Base-by-base conservation (phyloP, 208 protist genomes). In the Herpetomonas tarakana region DNA sequence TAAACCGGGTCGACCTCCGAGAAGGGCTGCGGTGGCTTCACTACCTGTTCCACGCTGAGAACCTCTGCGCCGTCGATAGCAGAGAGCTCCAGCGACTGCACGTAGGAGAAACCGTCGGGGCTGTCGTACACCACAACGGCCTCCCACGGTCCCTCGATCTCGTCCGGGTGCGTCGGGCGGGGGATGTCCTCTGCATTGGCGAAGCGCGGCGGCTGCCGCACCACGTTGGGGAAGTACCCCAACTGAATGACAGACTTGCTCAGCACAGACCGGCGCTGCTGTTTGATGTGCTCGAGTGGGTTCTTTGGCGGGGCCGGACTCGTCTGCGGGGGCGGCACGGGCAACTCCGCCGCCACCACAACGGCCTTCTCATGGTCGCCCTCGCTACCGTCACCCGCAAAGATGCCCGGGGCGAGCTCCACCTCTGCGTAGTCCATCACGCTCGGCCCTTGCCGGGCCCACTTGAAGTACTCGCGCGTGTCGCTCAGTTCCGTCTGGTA, bases 71-170 rank as follows among this genome's bases (percentile, higher is more conserved):
- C 91, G 51, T 94, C 87, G 27, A 96, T 81, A 9, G 56, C 30
- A 4, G 65, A 73, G 12, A 93, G 62, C 27, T 59, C 71, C 2
- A 95, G 76, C 14, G 75, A 85, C 67, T 81, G 47, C 22, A 78
- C 86, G 65, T 95, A 93, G 44, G 30, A 57, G 0, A 91, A 53
- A 0, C 85, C 81, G 65, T 96, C 86, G 24, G 55, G 61, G 11
- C 25, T 35, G 47, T 96, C 87, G 67, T 94, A 96, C n/a, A 75
- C 88, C 38, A 96, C 71, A 45, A 52, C 62, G 6, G 78, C 87
- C 56, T 92, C 83, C 88, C 91, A 96, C 18, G 87, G 91, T 0
- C 91, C 91, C 35, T 88, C 83, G 47, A 96, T 94, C 53, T 96
- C 91, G 52, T 96, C 91, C 1, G 91, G 87, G 74, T 96, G 91